These are phyloP conservation scores for Persicaria maculosa DNA, from an alignment of 148 eudicot species.

Conservation along the genomic window DNA sequence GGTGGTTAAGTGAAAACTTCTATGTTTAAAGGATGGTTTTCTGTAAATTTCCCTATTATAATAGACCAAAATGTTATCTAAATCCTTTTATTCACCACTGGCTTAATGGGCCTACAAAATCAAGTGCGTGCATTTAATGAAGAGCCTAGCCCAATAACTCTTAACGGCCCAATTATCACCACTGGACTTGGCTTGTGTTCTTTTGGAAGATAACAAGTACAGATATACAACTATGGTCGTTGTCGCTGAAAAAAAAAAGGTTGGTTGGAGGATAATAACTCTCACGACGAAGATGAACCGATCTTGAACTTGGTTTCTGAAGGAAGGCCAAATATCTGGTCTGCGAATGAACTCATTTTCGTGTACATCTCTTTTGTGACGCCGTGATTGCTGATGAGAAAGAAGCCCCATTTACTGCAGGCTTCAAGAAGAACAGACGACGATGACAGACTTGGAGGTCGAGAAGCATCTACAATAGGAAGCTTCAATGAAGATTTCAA, in stretches of 20 bases:
- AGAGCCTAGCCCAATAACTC: too few species aligned
- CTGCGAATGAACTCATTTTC: slow-evolving; percentile 39
- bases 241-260: slow-evolving; percentile 21
- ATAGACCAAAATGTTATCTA: neutral
- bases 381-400: slow-evolving; percentile 76
- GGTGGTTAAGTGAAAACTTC: too few species aligned
- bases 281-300: slow-evolving; percentile 58
- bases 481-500: slow-evolving; percentile 42
- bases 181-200: too few species aligned
- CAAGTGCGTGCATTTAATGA: too few species aligned
- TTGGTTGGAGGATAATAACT: neutral
- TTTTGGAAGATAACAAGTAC: too few species aligned
- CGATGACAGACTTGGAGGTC: slow-evolving; percentile 39
- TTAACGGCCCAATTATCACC: too few species aligned
- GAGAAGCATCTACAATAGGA: slow-evolving; percentile 61
- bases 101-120: neutral
- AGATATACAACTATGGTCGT: neutral
- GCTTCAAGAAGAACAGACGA: slow-evolving; percentile 54
- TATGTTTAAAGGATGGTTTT: too few species aligned
- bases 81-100: neutral
- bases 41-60: neutral
- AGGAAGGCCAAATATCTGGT: slow-evolving; percentile 50
- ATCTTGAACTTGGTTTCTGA: slow-evolving; percentile 52
- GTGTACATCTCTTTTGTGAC: slow-evolving; percentile 45
- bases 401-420: slow-evolving; percentile 89